Percentiles rank a stretch among this genome's conserved stretches.
These are phyloP conservation scores for Panaeolus cyanescens DNA, from an alignment of 768 basidiomycete species.

Conservation along the genomic window DNA sequence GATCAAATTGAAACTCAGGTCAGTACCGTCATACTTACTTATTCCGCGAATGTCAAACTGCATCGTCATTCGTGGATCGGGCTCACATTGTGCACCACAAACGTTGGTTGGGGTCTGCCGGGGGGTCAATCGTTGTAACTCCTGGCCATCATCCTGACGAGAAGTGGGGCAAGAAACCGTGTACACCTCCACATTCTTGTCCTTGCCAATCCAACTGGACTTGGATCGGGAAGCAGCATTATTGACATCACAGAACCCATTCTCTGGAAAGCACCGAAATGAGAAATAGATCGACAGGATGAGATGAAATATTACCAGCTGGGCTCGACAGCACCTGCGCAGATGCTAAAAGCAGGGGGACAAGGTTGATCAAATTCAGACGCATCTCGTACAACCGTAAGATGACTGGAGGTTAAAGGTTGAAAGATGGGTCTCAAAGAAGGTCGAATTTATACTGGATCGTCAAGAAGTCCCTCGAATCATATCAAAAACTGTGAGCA, in stretches of 20 bases:
- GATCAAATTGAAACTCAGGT: neutral
- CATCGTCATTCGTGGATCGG: too few relatives aligned
- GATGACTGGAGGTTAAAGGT: too few relatives aligned
- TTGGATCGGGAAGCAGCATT: slow-evolving; percentile 19
- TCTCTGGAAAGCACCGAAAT: neutral
- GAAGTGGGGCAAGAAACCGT: slow-evolving; percentile 31
- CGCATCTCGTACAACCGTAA: too few relatives aligned
- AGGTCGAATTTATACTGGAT: too few relatives aligned
- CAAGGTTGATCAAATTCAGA: neutral
- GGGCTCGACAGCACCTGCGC: neutral
- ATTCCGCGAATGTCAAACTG: too few relatives aligned
- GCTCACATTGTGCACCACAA: slow-evolving; percentile 42
- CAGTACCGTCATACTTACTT: too few relatives aligned
- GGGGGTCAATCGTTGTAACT: slow-evolving; percentile 14
- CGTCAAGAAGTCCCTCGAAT: too few relatives aligned
- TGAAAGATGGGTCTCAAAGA: too few relatives aligned
- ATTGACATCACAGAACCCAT: neutral
- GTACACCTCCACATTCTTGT: slow-evolving; percentile 43
- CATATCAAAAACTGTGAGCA: too few relatives aligned
- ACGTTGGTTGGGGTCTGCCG: slow-evolving; percentile 36
- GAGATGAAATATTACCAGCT: neutral
- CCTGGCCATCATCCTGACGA: neutral
- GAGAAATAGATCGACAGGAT: neutral
- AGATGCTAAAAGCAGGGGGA: neutral
- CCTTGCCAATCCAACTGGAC: slow-evolving; percentile 37